A percentile compares a stretch with the other conserved stretches of the same genome.
These are phyloP conservation scores for Clitocybe nebularis DNA, from an alignment of 1,284 basidiomycete species.

Conservation along the genomic window DNA sequence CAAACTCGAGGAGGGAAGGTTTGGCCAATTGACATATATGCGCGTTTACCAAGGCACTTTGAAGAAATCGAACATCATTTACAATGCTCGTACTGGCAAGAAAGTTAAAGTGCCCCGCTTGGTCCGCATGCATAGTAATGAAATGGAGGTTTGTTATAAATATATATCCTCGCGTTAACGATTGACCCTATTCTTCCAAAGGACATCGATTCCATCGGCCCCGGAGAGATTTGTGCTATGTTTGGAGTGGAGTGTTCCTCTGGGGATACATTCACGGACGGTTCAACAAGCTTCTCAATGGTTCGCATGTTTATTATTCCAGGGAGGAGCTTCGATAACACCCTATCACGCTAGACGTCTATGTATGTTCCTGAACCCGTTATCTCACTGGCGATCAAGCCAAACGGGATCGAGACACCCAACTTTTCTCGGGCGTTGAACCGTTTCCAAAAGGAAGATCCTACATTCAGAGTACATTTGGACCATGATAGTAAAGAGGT, in stretches of 20 bases:
- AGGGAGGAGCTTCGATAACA: neutral
- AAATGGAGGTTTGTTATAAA: conserved; percentile 80
- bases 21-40: conserved; percentile 98
- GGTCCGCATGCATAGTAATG: conserved; percentile 97
- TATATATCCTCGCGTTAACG: conserved; percentile 1
- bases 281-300: conserved; percentile 85
- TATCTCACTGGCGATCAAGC: conserved; percentile 92
- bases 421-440: conserved; percentile 97
- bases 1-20: conserved; percentile 97
- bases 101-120: conserved; percentile 97
- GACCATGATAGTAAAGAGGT: conserved; percentile 94
- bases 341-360: conserved; percentile 60
- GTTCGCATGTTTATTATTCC: conserved; percentile 37
- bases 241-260: conserved; percentile 99
- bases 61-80: conserved; percentile 83
- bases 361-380: conserved; percentile 99
- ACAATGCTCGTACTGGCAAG: conserved; percentile 94
- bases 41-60: conserved; percentile 97
- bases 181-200: conserved; percentile 21
- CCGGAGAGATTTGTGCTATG: conserved; percentile 99
- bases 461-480: conserved; percentile 97
- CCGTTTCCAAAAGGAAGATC: conserved; percentile 98
- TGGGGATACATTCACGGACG: conserved; percentile 98
- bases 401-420: conserved; percentile 88
- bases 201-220: conserved; percentile 92